Conservation (phyloP, 2,329 filamentous ascomycete species). For the Exophiala oligosperma region DNA sequence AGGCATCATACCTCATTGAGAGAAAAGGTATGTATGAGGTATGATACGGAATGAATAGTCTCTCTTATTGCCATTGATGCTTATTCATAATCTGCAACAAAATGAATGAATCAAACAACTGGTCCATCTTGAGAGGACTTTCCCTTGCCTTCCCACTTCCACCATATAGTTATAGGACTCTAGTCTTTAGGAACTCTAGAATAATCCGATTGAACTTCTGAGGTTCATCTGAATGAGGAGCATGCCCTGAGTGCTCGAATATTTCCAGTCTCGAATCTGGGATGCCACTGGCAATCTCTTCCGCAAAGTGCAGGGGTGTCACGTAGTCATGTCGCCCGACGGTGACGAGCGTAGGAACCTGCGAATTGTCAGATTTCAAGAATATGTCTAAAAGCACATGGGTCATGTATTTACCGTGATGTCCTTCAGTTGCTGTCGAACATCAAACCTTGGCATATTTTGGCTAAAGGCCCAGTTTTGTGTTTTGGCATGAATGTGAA, state of each 20-base stretch:
- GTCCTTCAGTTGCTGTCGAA: constrained; percentile 5
- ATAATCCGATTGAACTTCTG: constrained; percentile 9
- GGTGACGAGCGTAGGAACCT: constrained; percentile 11
- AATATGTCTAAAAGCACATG: too few relatives aligned
- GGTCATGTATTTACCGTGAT: constrained; percentile 5
- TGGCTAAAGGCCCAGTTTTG: constrained; percentile 15
- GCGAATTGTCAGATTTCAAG: neutral
- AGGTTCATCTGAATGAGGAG: constrained; percentile 15
- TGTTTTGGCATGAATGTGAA: constrained; percentile 5
- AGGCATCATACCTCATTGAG: too few relatives aligned
- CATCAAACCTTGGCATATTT: constrained; percentile 16
- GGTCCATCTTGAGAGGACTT: neutral
- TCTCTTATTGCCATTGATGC: too few relatives aligned
- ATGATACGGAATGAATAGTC: too few relatives aligned
- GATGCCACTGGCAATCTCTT: constrained; percentile 8
- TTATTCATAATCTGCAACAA: too few relatives aligned
- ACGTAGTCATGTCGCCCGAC: constrained; percentile 18
- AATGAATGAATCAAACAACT: too few relatives aligned
- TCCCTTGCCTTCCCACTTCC: neutral
- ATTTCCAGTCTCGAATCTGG: constrained; percentile 9
- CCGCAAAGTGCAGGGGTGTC: constrained; percentile 2
- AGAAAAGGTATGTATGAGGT: too few relatives aligned
- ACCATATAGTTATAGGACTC: neutral
- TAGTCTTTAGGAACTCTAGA: constrained; percentile 6
- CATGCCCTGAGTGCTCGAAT: constrained; percentile 17